phyloP scores from a whole-genome alignment of 257 asterid species.

The Leptodermis oblonga region DNA sequence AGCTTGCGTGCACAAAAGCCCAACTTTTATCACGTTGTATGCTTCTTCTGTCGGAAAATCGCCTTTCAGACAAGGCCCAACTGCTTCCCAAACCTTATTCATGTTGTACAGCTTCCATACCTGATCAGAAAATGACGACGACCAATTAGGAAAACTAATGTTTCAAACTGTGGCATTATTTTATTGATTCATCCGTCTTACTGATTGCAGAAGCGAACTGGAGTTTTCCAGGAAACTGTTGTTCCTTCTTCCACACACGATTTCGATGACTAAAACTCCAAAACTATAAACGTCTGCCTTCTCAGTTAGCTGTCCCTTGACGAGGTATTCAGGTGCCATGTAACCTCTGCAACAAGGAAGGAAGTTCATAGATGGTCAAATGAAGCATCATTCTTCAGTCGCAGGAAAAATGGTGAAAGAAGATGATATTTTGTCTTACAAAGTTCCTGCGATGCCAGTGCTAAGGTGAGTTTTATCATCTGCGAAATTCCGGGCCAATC shows the following conservation, averaged over 20 bases:
- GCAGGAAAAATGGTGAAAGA: not conserved
- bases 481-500: conserved; percentile 72
- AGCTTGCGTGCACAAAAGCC: conserved; percentile 79
- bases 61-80: conserved; percentile 44
- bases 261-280: conserved; percentile 85
- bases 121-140: conserved; percentile 21
- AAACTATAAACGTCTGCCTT: conserved; percentile 90
- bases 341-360: conserved; percentile 58
- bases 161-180: too few species aligned
- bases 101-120: conserved; percentile 69
- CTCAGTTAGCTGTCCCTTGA: conserved; percentile 90
- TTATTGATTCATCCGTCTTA: conserved; percentile 18
- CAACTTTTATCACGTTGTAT: conserved; percentile 47
- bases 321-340: conserved; percentile 95
- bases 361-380: too few species aligned
- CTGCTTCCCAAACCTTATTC: conserved; percentile 42
- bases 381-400: not conserved
- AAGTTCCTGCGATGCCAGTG: conserved; percentile 93
- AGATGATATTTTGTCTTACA: conserved; percentile 39
- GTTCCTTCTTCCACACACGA: conserved; percentile 65
- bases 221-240: conserved; percentile 58
- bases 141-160: too few species aligned
- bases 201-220: conserved; percentile 71
- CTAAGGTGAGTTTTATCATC: conserved; percentile 80
- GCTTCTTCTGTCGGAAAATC: conserved; percentile 53